Percentiles rank a stretch among this genome's conserved stretches.
Conservation (phyloP, 345 rosid genomes). For the Salix suchowensis region DNA sequence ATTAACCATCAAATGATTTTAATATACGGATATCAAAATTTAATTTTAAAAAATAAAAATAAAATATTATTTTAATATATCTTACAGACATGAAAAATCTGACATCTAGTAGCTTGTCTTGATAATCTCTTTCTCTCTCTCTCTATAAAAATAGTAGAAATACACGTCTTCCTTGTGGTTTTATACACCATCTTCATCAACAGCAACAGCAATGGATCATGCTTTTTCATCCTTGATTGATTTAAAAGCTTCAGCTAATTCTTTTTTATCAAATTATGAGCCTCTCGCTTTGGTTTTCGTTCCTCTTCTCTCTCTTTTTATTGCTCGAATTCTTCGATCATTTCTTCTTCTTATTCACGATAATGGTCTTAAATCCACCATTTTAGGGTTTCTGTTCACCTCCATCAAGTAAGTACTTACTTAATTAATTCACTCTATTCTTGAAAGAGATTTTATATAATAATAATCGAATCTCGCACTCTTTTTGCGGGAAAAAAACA, state of each 20-base stretch:
- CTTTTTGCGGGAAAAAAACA: conserved; percentile 15
- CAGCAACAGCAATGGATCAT: neutral
- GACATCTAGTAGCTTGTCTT: too few relatives aligned
- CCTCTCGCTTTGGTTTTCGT: conserved; percentile 59
- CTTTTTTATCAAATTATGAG: conserved; percentile 57
- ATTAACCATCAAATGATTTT: neutral
- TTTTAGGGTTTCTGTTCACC: conserved; percentile 50
- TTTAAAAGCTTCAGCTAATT: conserved; percentile 52
- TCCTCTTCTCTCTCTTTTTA: conserved; percentile 58
- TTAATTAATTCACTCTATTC: neutral
- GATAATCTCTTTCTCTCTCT: too few relatives aligned
- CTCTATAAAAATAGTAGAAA: too few relatives aligned
- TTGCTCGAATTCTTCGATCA: conserved; percentile 52
- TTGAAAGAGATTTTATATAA: neutral
- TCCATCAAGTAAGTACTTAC: conserved; percentile 52
- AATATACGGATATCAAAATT: too few relatives aligned
- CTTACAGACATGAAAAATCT: too few relatives aligned
- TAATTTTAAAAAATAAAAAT: too few relatives aligned
- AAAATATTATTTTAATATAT: too few relatives aligned
- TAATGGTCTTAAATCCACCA: conserved; percentile 55
- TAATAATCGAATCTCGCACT: neutral
- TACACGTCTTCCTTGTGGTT: too few relatives aligned
- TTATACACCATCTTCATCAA: neutral
- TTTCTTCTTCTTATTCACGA: conserved; percentile 41
- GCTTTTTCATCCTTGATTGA: conserved; percentile 12